Base-by-base conservation (phyloP, 108 stramenopile genomes). In the Pseudonitzschia delicatissima region DNA sequence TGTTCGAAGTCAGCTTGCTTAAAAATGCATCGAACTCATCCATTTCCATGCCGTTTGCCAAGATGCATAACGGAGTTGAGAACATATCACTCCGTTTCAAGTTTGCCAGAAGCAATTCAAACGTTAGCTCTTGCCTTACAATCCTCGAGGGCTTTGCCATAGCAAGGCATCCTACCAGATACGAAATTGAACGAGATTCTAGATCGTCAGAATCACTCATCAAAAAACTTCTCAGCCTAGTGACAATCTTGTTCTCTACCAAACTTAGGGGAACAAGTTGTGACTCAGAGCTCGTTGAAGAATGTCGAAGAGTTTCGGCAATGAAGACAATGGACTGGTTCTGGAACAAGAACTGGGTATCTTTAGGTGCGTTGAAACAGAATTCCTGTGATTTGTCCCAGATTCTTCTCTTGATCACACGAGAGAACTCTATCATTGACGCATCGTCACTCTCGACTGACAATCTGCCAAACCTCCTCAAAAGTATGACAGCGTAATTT, bases 91-190 rank as follows among this genome's bases (percentile, higher is more conserved):
- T 18, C 6, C 65, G 51, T 37, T 66, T 2, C 20, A 37, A 53
- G 37, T 66, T 51, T 32, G 36, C 39, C 17, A 13, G 20, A 42
- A 61, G 39, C 20, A 61, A 5, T 18, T 40, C 20, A 66, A 34
- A 20, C 2, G 25, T 23, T 2, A 66, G 51, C 5, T 50, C 23
- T 26, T 27, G 4, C 36, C 35, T 36, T 11, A 47, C 31, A 11
- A 5, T 11, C 4, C 64, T 49, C n/a, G 64, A n/a, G 12, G 62
- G 70, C 12, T 67, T 53, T 1, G 40, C 18, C 33, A 58, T 20
- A 1, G 55, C 66, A 42, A 62, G 34, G 33, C 62, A 62, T 26
- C 53, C 64, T 35, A 77, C 42, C 35, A 64, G 31, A 62, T 77
- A 69, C 0, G 50, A 23, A 55, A 55, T 9, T 3, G 53, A 33